Conservation (phyloP, 495 filamentous ascomycete species). For the Lophiostoma macrostomum region DNA sequence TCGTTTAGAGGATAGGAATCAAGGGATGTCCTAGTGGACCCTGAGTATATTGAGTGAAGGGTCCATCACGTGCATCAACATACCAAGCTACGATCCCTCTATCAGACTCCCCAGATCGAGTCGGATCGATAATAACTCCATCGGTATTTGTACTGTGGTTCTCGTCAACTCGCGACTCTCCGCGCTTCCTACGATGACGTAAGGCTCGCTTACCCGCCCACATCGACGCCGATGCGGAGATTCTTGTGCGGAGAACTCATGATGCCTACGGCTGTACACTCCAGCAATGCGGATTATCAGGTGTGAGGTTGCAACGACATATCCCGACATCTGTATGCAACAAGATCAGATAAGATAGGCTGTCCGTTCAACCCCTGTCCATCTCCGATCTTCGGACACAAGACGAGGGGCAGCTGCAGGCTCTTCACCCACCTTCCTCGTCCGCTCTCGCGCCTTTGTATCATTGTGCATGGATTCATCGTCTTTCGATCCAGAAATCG, state of each 20-base stretch:
- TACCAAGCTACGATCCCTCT: conserved; percentile 26
- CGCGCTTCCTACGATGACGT: not conserved
- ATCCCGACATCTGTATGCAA: not conserved
- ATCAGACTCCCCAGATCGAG: conserved; percentile 11
- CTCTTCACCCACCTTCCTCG: too few relatives aligned
- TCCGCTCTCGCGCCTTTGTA: too few relatives aligned
- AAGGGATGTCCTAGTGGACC: too few relatives aligned
- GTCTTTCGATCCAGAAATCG: too few relatives aligned
- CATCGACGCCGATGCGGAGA: conserved; percentile 37
- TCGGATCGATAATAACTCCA: conserved; percentile 53
- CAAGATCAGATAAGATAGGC: conserved; percentile 5
- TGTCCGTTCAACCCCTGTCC: not conserved
- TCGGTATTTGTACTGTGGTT: conserved; percentile 59
- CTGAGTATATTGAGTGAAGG: not conserved
- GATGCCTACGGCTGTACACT: too few relatives aligned
- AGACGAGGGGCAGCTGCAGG: too few relatives aligned
- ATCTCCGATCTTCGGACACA: conserved; percentile 14
- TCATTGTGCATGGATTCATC: too few relatives aligned
- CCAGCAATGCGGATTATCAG: too few relatives aligned
- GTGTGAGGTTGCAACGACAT: not conserved
- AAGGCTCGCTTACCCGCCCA: conserved; percentile 27
- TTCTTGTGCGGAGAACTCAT: conserved; percentile 2
- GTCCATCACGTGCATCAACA: conserved; percentile 3
- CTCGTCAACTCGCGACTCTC: not conserved
- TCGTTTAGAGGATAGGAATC: too few relatives aligned